Evolutionary conservation across 202 grass and related monocot species (phyloP), one percentile per base, ranked within the genome.

Genomic region (Carex arenaria): DNA sequence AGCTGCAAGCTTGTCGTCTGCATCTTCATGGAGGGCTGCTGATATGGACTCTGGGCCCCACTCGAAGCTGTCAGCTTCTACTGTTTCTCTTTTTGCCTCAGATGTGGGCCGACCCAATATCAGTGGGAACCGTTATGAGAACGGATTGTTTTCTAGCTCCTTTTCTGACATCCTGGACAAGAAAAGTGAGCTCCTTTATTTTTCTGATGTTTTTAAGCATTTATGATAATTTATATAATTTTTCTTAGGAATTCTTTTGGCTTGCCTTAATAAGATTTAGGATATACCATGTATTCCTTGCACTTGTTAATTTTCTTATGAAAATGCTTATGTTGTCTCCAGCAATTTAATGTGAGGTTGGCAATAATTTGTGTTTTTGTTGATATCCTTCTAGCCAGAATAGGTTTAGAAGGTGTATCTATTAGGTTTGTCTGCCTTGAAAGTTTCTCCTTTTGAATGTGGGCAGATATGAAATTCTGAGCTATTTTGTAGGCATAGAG

Each of bases 71-170:
- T 88, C 83, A 66, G 81, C 53, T 84, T 80, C 74, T 79, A 72
- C 67, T 3, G 20, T 77, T 64, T 72, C 83, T 85, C 82, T 86
- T 56, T 92, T 91, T 88, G 79, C 61, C 13, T 68, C 80, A 17
- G 85, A 93, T 4, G 49, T 49, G 9, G 89, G 84, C 64, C 65
- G 77, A 78, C 64, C 66, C 81, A 81, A 87, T 74, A 64, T 84
- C 34, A 97, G 90, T 72, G 90, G 85, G 47, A 82, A 52, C n/a
- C 85, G 81, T 82, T 93, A 90, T 13, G 89, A 94, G 65, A 91
- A 92, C 77, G 88, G 90, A 2, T 82, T 91, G 85, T 90, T 93
- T 82, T 94, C 95, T 61, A 91, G 92, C 79, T 94, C 95, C 15
- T 76, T 98, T 3, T 90, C 92, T 4, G 92, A 93, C 53, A 91